Evolutionary conservation across 225 moss, liverwort and hornwort genomes (phyloP), one percentile per base, ranked within the genome.

Genomic region (Physcomitrellopsis africana): DNA sequence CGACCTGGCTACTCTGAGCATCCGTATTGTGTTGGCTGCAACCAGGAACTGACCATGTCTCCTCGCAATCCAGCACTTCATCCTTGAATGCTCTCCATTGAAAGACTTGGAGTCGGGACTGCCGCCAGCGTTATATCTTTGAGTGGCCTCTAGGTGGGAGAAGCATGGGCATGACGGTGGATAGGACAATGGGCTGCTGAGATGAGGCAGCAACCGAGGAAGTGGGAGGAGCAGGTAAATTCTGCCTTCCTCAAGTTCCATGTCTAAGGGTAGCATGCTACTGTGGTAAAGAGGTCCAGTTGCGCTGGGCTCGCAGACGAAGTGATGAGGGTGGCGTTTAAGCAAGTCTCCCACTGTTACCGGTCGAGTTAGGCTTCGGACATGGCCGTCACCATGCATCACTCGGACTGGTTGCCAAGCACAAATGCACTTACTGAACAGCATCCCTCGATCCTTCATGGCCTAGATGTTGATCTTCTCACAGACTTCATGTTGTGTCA

Each of bases 161-260:
- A 82, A 87, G 77, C 94, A 94, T 5, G 92, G 87, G 84, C 91
- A 94, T 3, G 83, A 81, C 11, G 85, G 81, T 10, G 79, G 67
- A 59, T 63, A 65, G 22, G 75, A 51, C 0, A 82, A 71, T 15
- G 73, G 51, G 54, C 76, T 76, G 15, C 82, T 54, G 17, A 84
- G 85, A 77, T 83, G 83, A 8, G 96, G 96, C n/a, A 96, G 89
- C 0, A 96, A 82, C 9, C 93, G 78, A 0, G 96, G 96, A 10
- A 96, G 87, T 0, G 96, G 96, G 6, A 93, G 90, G 12, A 96
- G 87, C 45, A 96, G 82, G 76, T 96, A 96, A 7, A 93, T 68
- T 15, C 76, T 76, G 6, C 90, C 93, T 17, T 89, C 87, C 70
- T 96, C 89, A 3, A 96, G 90, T 72, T 92, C 92, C 73, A 87